Conservation (phyloP, 306 rosid species). For the Malus sylvestris region DNA sequence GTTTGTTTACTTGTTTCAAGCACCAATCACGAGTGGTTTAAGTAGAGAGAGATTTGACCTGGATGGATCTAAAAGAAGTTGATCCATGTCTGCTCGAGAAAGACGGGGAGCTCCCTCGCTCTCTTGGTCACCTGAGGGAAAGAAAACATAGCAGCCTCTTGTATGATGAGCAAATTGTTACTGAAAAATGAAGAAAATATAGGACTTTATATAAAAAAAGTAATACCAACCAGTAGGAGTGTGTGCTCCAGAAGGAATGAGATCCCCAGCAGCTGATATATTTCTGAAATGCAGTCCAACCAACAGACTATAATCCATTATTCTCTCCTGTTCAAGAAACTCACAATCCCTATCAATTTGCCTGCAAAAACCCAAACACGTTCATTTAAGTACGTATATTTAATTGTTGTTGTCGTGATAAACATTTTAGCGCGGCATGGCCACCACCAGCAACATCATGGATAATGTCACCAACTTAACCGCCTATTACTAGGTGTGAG, state of each 20-base stretch:
- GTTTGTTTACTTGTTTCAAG: background rate
- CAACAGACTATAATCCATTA: slow-evolving; percentile 86
- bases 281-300: slow-evolving; percentile 83
- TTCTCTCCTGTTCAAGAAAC: slow-evolving; percentile 83
- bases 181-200: background rate
- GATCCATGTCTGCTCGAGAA: slow-evolving; percentile 51
- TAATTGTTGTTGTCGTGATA: background rate
- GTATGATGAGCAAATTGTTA: background rate
- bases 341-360: slow-evolving; percentile 88
- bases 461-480: background rate
- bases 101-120: slow-evolving; percentile 37
- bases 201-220: background rate
- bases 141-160: background rate
- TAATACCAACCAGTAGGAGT: slow-evolving; percentile 43
- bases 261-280: slow-evolving; percentile 54
- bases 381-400: background rate
- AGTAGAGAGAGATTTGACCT: slow-evolving; percentile 39
- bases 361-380: slow-evolving; percentile 25
- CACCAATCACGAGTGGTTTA: background rate
- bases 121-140: slow-evolving; percentile 39
- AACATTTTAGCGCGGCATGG: background rate
- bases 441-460: background rate
- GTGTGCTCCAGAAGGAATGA: slow-evolving; percentile 43
- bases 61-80: slow-evolving; percentile 57
- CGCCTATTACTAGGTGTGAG: background rate